Evolutionary conservation across 768 basidiomycete genomes (phyloP).

Genomic region (Tulasnella sp.): DNA sequence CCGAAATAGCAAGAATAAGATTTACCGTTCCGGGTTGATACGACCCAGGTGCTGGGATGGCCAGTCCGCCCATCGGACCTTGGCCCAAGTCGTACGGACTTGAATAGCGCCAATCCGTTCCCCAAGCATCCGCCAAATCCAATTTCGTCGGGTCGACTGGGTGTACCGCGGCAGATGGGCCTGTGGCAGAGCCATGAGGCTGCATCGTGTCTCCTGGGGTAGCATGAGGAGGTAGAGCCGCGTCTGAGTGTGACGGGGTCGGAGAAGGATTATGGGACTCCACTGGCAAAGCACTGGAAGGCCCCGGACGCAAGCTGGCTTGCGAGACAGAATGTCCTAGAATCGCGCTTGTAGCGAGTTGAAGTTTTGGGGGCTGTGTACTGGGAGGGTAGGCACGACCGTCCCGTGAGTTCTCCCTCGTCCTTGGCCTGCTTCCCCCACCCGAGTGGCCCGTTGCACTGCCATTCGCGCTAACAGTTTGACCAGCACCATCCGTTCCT

Average conservation of each 20-base stretch:
- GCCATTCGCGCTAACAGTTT: constrained; percentile 23
- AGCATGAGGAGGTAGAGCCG: neutral
- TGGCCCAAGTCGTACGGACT: constrained; percentile 31
- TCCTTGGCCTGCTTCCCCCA: neutral
- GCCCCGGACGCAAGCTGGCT: neutral
- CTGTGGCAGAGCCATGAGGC: constrained; percentile 4
- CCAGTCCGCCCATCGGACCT: neutral
- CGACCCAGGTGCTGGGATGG: neutral
- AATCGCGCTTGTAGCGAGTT: constrained; percentile 26
- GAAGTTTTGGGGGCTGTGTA: constrained; percentile 9
- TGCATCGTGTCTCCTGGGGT: neutral
- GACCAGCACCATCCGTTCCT: constrained; percentile 19
- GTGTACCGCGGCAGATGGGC: neutral
- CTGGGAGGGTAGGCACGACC: constrained; percentile 17
- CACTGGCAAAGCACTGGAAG: neutral
- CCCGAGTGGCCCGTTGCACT: constrained; percentile 8
- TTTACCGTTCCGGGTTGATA: constrained; percentile 14
- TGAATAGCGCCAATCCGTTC: constrained; percentile 29
- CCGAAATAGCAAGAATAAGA: constrained; percentile 11
- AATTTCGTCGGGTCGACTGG: constrained; percentile 22
- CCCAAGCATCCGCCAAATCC: constrained; percentile 30
- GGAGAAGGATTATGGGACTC: neutral
- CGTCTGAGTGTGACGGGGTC: constrained; percentile 22
- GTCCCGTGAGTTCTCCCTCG: constrained; percentile 22
- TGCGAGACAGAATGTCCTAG: constrained; percentile 28